Conservation (phyloP, 768 basidiomycete genomes). For the Leccinum disarticulatum region DNA sequence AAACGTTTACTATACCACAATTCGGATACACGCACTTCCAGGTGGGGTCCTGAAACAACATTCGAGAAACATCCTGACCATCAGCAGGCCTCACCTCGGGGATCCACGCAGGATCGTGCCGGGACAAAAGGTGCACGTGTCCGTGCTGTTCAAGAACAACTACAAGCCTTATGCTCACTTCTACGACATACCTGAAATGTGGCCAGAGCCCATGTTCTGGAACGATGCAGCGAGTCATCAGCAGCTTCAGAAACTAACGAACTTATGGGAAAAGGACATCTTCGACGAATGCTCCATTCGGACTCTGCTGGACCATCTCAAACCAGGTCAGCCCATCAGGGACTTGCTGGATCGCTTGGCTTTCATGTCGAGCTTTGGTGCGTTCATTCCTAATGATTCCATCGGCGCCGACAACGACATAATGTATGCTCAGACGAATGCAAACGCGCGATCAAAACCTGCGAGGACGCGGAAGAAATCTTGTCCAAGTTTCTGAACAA, state of each 20-base stretch:
- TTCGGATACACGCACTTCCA: conserved; percentile 20
- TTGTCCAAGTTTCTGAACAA: conserved; percentile 17
- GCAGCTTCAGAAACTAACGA: conserved; percentile 17
- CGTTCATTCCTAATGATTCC: background rate
- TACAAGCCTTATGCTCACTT: conserved; percentile 29
- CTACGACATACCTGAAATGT: conserved; percentile 19
- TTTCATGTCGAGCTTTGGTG: conserved; percentile 33
- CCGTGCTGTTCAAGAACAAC: conserved; percentile 30
- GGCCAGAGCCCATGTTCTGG: conserved; percentile 34
- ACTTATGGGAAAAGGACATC: conserved; percentile 31
- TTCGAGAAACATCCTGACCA: conserved; percentile 7
- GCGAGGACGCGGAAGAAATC: conserved; percentile 1
- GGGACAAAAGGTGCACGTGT: conserved; percentile 34
- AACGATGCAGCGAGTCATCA: conserved; percentile 24
- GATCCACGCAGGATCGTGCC: conserved; percentile 26
- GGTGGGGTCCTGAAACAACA: conserved; percentile 9
- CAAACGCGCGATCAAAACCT: conserved; percentile 7
- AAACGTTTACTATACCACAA: conserved; percentile 30
- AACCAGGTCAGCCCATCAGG: conserved; percentile 14
- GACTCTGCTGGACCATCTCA: conserved; percentile 21
- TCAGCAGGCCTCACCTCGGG: conserved; percentile 27
- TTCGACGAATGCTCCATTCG: conserved; percentile 23
- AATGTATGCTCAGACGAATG: conserved; percentile 12
- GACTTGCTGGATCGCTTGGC: conserved; percentile 28
- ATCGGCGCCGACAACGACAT: background rate